Evolutionary conservation across 805 yeast genomes (phyloP).

Genomic region (Myxozyma lipomycoides): DNA sequence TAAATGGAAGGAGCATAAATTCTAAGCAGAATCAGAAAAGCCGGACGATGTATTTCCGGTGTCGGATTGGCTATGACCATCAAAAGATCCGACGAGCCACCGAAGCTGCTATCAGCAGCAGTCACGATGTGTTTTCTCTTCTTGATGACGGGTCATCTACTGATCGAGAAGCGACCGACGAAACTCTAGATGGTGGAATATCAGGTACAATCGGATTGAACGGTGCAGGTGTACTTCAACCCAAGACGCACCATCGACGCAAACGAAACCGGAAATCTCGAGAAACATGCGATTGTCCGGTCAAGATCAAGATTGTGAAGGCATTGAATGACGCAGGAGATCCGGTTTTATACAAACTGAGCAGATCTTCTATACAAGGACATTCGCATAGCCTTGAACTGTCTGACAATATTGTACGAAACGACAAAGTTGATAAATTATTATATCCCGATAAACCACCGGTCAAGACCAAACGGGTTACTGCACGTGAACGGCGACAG

Average conservation of each 20-base stretch:
- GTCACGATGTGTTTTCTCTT: too few relatives aligned
- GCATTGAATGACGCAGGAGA: constrained; percentile 14
- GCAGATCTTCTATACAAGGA: constrained; percentile 7
- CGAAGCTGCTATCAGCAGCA: neutral
- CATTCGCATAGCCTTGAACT: constrained; percentile 18
- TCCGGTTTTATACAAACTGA: constrained; percentile 12
- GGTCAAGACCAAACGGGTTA: constrained; percentile 8
- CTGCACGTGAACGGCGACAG: constrained; percentile 16
- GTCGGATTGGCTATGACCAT: constrained; percentile 14
- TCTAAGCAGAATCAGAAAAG: constrained; percentile 18
- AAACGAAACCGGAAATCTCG: constrained; percentile 17
- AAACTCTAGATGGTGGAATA: too few relatives aligned
- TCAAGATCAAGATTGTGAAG: constrained; percentile 17
- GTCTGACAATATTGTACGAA: constrained; percentile 20
- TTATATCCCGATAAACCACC: constrained; percentile 12
- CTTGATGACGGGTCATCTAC: too few relatives aligned
- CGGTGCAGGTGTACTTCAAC: too few relatives aligned
- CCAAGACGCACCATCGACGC: too few relatives aligned
- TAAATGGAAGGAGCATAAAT: constrained; percentile 22
- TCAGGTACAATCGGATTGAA: too few relatives aligned
- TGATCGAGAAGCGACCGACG: too few relatives aligned
- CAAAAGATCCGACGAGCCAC: neutral
- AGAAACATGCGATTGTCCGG: constrained; percentile 12
- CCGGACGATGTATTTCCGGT: constrained; percentile 19
- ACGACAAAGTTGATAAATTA: constrained; percentile 12